Percentiles rank a stretch among this genome's conserved stretches.
Evolutionary conservation across 768 basidiomycete genomes (phyloP).

Genomic region (Neoboletus magnificus): DNA sequence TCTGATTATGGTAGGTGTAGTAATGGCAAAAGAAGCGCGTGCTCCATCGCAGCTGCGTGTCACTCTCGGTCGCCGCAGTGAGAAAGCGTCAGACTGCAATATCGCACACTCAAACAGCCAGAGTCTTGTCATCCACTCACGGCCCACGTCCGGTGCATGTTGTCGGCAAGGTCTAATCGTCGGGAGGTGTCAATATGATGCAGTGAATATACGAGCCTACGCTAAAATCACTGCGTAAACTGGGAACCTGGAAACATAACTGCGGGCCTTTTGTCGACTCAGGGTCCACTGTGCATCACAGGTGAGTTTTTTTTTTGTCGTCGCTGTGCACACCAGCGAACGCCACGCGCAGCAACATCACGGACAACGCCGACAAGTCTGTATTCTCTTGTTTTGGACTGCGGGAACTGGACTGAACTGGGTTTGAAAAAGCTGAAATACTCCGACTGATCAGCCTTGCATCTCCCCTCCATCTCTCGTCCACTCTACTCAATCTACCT

Average conservation of each 20-base stretch:
- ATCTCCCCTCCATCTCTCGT: conserved; percentile 18
- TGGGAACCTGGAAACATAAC: neutral
- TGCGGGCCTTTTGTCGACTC: neutral
- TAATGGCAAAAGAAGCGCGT: neutral
- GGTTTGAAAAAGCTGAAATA: conserved; percentile 25
- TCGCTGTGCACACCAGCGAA: neutral
- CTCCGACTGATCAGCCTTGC: conserved; percentile 24
- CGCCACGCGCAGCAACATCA: neutral
- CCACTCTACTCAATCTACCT: conserved; percentile 20
- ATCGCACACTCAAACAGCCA: neutral
- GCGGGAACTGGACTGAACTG: conserved; percentile 11
- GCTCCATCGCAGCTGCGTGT: neutral
- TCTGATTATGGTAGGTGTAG: too few relatives aligned
- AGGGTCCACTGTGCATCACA: neutral
- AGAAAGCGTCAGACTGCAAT: neutral
- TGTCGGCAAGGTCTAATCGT: neutral
- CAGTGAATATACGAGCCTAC: neutral
- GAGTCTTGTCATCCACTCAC: neutral
- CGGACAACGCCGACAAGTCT: neutral
- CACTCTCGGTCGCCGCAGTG: neutral
- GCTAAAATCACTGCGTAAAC: neutral
- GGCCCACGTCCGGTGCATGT: neutral
- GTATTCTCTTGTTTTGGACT: conserved; percentile 23
- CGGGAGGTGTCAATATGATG: neutral
- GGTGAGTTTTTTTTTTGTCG: neutral